Percentiles rank a stretch among this genome's conserved stretches.
Conservation (phyloP, 176 grass and related monocot species). For the Phoenix roebelenii region DNA sequence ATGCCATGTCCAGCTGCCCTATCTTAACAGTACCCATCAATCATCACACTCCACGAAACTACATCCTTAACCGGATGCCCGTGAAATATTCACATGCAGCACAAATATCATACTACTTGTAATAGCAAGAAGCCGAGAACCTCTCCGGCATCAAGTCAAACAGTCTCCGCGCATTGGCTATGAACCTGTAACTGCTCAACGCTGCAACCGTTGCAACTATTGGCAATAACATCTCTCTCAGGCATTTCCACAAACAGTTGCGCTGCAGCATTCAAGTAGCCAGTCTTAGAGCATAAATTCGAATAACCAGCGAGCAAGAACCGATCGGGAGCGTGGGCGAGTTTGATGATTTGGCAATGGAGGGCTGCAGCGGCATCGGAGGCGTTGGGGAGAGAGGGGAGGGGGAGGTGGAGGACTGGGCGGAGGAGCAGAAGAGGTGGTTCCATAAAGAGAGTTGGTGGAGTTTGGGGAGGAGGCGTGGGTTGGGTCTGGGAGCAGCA, state of each 20-base stretch:
- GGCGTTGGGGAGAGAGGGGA: neutral
- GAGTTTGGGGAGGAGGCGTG: no score
- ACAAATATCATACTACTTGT: neutral
- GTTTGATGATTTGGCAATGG: conserved; percentile 3
- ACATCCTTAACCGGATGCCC: conserved; percentile 7
- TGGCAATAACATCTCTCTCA: conserved; percentile 7
- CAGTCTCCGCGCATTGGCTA: neutral
- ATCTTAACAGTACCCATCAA: conserved; percentile 10
- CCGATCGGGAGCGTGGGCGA: neutral
- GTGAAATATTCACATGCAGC: neutral
- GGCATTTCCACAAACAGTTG: conserved; percentile 11
- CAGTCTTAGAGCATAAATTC: conserved; percentile 2
- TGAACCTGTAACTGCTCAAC: neutral
- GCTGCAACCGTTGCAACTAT: conserved; percentile 1
- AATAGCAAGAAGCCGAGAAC: conserved; percentile 4
- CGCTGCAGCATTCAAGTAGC: neutral
- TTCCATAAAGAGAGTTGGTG: conserved; percentile 1
- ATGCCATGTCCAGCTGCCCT: neutral
- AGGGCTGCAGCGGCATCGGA: neutral
- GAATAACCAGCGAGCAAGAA: conserved; percentile 1
- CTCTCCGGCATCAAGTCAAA: neutral
- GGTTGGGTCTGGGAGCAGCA: no score
- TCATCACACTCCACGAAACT: conserved; percentile 8
- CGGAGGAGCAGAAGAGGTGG: neutral
- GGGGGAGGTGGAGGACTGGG: neutral